Evolutionary conservation across 2,329 filamentous ascomycete genomes (phyloP), one percentile per base, ranked within the genome.

Genomic region (Cladosporium sp.): DNA sequence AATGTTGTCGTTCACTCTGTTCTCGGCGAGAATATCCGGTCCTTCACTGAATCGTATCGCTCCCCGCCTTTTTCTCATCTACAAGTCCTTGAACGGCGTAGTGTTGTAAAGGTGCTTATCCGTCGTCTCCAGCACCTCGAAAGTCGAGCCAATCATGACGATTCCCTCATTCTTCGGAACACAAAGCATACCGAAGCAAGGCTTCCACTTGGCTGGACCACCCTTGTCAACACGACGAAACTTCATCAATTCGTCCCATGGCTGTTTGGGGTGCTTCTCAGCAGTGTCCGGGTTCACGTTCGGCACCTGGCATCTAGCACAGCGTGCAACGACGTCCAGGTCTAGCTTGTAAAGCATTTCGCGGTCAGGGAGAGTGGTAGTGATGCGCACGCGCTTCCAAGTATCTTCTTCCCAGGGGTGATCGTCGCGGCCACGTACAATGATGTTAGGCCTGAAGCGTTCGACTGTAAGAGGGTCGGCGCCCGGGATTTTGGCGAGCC

Each of bases 151-250:
- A 10, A 87, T 79, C 57, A 76, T 75, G 9, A 87, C 66, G 48
- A 73, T 67, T 0, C 82, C 83, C 61, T 84, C 80, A 42, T 73
- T 75, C 59, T 79, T 75, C 15, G 85, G 83, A 53, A 82, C 81
- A 66, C 82, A 81, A 65, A 87, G 68, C 85, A 87, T 87, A 1
- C 84, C 84, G 74, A 86, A 87, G 63, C 83, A 86, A 39, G 84
- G 84, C 72, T 87, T 87, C 61, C 75, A 86, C 70, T 78, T 85
- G n/a, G 71, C 71, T 24, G 83, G 77, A 0, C 83, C 83, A 0
- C 83, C 84, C 63, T 79, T 73, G 66, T 87, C 84, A 4, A 86
- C 75, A 25, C 83, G 70, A 8, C 84, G 73, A 69, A 84, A 86
- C 64, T 80, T 80, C 76, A 85, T 81, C 55, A 87, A 68, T 60